phyloP scores from a whole-genome alignment of 192 early-diverging fungal genomes.

The Backusella sp. region DNA sequence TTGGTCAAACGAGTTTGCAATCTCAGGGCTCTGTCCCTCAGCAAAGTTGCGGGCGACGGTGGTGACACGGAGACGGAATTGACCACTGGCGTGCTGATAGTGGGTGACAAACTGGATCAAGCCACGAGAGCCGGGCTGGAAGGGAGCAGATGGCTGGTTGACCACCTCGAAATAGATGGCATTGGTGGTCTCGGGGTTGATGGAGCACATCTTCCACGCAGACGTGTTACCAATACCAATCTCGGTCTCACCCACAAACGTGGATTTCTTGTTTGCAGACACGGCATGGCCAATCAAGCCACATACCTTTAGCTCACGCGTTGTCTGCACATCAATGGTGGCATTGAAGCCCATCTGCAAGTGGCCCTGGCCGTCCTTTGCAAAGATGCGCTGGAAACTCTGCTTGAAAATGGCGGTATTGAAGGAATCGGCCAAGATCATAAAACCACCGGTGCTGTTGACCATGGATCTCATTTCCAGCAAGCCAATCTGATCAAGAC shows the following conservation, averaged over 20 bases:
- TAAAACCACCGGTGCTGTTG: conserved; percentile 86
- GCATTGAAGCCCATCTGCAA: conserved; percentile 99
- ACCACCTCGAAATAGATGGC: conserved; percentile 98
- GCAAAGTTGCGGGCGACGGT: conserved; percentile 88
- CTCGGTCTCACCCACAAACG: conserved; percentile 94
- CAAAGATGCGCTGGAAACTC: conserved; percentile 92
- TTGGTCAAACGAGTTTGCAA: conserved; percentile 93
- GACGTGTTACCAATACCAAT: conserved; percentile 97
- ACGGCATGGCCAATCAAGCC: conserved; percentile 95
- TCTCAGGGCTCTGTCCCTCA: conserved; percentile 81
- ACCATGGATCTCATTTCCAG: conserved; percentile 95
- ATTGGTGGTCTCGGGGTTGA: conserved; percentile 83
- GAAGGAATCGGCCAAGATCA: conserved; percentile 96
- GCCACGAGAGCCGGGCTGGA: conserved; percentile 81
- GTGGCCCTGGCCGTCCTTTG: conserved; percentile 84
- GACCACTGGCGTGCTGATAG: conserved; percentile 93
- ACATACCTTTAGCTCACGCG: conserved; percentile 92
- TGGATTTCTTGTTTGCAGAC: conserved; percentile 84
- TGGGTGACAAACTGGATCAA: conserved; percentile 94
- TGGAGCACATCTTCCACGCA: conserved; percentile 91
- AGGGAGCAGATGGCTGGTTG: conserved; percentile 76
- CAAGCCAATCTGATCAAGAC: conserved; percentile 94
- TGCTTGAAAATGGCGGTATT: conserved; percentile 96
- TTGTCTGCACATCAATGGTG: conserved; percentile 94
- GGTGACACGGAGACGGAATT: conserved; percentile 91